These are phyloP conservation scores for Penicillium sp. DNA, from an alignment of 2,329 filamentous ascomycete genomes.

Conservation along the genomic window DNA sequence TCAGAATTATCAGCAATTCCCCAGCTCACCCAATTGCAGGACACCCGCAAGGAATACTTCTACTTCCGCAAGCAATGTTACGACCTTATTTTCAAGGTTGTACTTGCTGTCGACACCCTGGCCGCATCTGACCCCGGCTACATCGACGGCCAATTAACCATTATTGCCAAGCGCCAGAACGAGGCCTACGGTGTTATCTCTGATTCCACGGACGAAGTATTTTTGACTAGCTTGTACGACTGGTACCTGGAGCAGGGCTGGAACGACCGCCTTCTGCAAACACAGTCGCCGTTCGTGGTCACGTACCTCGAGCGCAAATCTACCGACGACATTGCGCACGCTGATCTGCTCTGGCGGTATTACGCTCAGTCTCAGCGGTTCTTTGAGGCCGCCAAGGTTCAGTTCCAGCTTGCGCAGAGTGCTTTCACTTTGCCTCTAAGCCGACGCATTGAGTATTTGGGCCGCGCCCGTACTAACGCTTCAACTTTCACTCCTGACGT, in stretches of 20 bases:
- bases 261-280: constrained; percentile 79
- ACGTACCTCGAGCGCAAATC: constrained; percentile 80
- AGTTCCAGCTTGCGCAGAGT: constrained; percentile 79
- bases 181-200: constrained; percentile 93
- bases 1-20: neutral
- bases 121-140: constrained; percentile 67
- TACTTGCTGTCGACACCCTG: constrained; percentile 72
- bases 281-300: constrained; percentile 80
- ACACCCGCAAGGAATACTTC: constrained; percentile 67
- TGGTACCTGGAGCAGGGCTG: constrained; percentile 89
- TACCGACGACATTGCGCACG: constrained; percentile 68
- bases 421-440: constrained; percentile 76
- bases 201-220: constrained; percentile 83
- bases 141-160: constrained; percentile 73
- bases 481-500: constrained; percentile 77
- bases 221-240: constrained; percentile 94
- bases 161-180: constrained; percentile 72
- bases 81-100: constrained; percentile 77
- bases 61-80: constrained; percentile 76
- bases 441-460: constrained; percentile 83
- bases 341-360: constrained; percentile 89
- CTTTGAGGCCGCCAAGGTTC: constrained; percentile 83
- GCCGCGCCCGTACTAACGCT: constrained; percentile 86
- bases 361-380: constrained; percentile 81
- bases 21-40: constrained; percentile 39